A percentile compares a stretch with the other conserved stretches of the same genome.
These are phyloP conservation scores for Suillus discolor DNA, from an alignment of 768 basidiomycete genomes.

Conservation along the genomic window DNA sequence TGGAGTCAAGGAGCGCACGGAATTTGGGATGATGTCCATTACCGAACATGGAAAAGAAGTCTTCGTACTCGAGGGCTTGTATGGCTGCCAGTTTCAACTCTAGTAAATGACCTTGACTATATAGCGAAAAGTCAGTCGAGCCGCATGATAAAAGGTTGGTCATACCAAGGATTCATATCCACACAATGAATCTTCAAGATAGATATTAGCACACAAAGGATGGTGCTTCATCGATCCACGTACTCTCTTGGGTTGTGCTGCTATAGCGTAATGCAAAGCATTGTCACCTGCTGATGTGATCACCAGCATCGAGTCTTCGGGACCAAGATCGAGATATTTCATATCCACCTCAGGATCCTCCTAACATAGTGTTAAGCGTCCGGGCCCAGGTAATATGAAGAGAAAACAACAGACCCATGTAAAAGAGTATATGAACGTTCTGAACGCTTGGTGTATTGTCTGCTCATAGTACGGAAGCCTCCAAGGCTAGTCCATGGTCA, in stretches of 20 bases:
- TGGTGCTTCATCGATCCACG: slow-evolving; percentile 14
- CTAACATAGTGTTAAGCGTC: slow-evolving; percentile 29
- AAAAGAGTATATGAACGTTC: slow-evolving; percentile 66
- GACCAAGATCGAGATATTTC: slow-evolving; percentile 56
- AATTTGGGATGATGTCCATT: slow-evolving; percentile 62
- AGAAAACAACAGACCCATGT: slow-evolving; percentile 47
- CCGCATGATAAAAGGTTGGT: neutral
- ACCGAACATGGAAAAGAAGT: slow-evolving; percentile 72
- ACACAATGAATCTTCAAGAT: slow-evolving; percentile 59
- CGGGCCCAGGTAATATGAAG: slow-evolving; percentile 1
- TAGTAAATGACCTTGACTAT: slow-evolving; percentile 72
- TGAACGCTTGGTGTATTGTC: slow-evolving; percentile 66
- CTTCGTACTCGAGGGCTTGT: slow-evolving; percentile 54
- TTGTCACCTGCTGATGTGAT: slow-evolving; percentile 84
- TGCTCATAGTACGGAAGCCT: slow-evolving; percentile 72
- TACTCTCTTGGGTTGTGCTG: slow-evolving; percentile 57
- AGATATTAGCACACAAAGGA: slow-evolving; percentile 4
- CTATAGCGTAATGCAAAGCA: slow-evolving; percentile 76
- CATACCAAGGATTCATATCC: slow-evolving; percentile 68
- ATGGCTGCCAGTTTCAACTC: slow-evolving; percentile 78
- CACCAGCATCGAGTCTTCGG: slow-evolving; percentile 67
- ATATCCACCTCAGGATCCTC: slow-evolving; percentile 81
- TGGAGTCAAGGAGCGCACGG: slow-evolving; percentile 57
- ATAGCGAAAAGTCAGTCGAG: slow-evolving; percentile 6
- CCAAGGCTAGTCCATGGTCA: slow-evolving; percentile 47